Percentiles rank a stretch among this genome's conserved stretches.
Conservation (phyloP, 2,329 filamentous ascomycete genomes). For the Phyllosticta citrichinensis region DNA sequence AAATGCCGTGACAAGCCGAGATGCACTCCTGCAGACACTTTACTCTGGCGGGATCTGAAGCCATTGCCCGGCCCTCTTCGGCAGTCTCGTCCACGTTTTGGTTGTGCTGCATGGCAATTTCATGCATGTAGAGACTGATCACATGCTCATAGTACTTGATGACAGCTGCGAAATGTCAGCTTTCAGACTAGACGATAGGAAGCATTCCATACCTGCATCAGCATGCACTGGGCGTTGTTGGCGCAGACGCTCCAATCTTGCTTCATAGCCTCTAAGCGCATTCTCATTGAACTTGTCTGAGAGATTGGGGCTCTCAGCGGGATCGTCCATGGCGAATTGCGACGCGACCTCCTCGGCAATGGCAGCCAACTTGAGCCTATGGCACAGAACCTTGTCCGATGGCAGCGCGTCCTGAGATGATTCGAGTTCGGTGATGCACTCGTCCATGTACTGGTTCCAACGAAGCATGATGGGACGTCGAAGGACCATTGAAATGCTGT, state of each 20-base stretch:
- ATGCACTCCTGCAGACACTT: slow-evolving; percentile 38
- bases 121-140: slow-evolving; percentile 39
- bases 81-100: slow-evolving; percentile 30
- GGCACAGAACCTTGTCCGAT: slow-evolving; percentile 45
- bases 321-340: slow-evolving; percentile 48
- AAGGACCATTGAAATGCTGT: slow-evolving; percentile 48
- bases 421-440: slow-evolving; percentile 49
- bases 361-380: slow-evolving; percentile 49
- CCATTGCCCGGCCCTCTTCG: slow-evolving; percentile 23
- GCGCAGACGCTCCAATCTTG: not conserved
- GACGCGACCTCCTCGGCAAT: slow-evolving; percentile 48
- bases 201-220: slow-evolving; percentile 19
- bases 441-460: slow-evolving; percentile 54
- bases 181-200: not conserved
- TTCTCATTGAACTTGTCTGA: slow-evolving; percentile 29
- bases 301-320: slow-evolving; percentile 41
- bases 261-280: slow-evolving; percentile 3
- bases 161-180: slow-evolving; percentile 19
- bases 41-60: slow-evolving; percentile 37
- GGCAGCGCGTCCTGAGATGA: slow-evolving; percentile 47
- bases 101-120: slow-evolving; percentile 39
- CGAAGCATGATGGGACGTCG: slow-evolving; percentile 48
- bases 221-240: not conserved
- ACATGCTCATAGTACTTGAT: slow-evolving; percentile 38
- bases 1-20: slow-evolving; percentile 35